Evolutionary conservation across 495 filamentous ascomycete species (phyloP), one percentile per base, ranked within the genome.

Genomic region (Neurospora africana): DNA sequence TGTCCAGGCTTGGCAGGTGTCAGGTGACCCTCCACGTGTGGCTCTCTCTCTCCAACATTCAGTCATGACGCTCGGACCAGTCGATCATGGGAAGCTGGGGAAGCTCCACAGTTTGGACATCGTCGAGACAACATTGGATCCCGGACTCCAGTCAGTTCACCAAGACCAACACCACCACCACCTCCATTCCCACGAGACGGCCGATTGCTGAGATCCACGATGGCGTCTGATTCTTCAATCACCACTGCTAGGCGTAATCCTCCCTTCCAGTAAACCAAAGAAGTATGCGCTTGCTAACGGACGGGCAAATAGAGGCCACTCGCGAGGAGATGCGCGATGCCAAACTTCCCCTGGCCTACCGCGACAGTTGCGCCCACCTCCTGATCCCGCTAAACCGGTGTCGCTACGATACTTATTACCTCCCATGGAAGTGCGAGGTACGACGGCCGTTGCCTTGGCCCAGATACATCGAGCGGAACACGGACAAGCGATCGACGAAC

Each of bases 371-470:
- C 82, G 95, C 93, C 75, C 89, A 95, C 80, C 91, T 98, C 15
- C 86, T 98, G 30, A 97, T 98, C 58, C 96, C 96, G 9, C 87
- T 99, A 76, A 99, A 99, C 83, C 90, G 91, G 74, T 99, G 95
- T 85, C 94, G 95, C 69, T 88, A 88, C 83, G 91, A 96, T 72
- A 90, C 93, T 72, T 98, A 91, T 83, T 98, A 97, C 84, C 80
- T 98, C 79, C 94, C 95, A 27, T 99, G 95, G 95, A 97, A 95
- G 87, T 99, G 95, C 82, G 89, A 92, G 89, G 95, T 98, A 88
- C 77, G 92, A 76, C 40, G 69, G 58, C 47, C 69, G 38, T 68
- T 41, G 30, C n/a, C 39, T 37, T 35, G 33, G 23, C 11, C 39
- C 43, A 33, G 15, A 36, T 27, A 38, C 4, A 58, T 37, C 17